Evolutionary conservation across 768 basidiomycete species (phyloP).

Genomic region (Macrolepiota fuliginosa): DNA sequence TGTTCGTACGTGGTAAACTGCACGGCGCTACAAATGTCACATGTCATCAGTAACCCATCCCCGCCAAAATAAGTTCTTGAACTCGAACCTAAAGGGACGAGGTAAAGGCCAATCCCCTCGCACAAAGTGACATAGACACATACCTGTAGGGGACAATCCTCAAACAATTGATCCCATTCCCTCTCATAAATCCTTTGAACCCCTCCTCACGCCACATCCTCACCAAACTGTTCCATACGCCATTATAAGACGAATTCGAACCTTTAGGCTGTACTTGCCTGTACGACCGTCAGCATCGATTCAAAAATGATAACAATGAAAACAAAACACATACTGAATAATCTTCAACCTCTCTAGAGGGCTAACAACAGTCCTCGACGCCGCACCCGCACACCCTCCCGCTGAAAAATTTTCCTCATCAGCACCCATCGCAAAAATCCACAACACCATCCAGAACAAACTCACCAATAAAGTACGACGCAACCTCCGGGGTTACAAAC

Average conservation of each 20-base stretch:
- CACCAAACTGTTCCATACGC: constrained; percentile 78
- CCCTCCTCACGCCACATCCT: constrained; percentile 97
- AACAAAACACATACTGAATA: constrained; percentile 76
- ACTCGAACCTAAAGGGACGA: constrained; percentile 1
- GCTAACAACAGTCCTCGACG: constrained; percentile 88
- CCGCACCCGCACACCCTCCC: constrained; percentile 58
- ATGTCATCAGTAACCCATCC: too few relatives aligned
- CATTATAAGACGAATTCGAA: constrained; percentile 68
- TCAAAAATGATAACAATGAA: constrained; percentile 8
- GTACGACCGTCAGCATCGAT: constrained; percentile 5
- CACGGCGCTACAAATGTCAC: constrained; percentile 52
- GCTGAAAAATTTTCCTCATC: constrained; percentile 26
- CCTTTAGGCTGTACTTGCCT: constrained; percentile 88
- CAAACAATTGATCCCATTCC: constrained; percentile 87
- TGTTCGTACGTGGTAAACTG: constrained; percentile 91
- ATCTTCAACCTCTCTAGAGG: constrained; percentile 95
- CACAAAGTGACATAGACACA: constrained; percentile 20
- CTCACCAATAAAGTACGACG: constrained; percentile 44
- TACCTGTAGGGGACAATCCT: constrained; percentile 89
- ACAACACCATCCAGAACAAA: constrained; percentile 3
- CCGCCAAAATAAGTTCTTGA: not conserved
- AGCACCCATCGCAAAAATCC: not conserved
- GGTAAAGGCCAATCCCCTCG: constrained; percentile 7
- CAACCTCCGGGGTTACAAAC: constrained; percentile 36
- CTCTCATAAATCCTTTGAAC: constrained; percentile 89